Percentiles rank a stretch among this genome's conserved stretches.
Conservation (phyloP, 2,329 filamentous ascomycete species). For the Sporothrix inflata region DNA sequence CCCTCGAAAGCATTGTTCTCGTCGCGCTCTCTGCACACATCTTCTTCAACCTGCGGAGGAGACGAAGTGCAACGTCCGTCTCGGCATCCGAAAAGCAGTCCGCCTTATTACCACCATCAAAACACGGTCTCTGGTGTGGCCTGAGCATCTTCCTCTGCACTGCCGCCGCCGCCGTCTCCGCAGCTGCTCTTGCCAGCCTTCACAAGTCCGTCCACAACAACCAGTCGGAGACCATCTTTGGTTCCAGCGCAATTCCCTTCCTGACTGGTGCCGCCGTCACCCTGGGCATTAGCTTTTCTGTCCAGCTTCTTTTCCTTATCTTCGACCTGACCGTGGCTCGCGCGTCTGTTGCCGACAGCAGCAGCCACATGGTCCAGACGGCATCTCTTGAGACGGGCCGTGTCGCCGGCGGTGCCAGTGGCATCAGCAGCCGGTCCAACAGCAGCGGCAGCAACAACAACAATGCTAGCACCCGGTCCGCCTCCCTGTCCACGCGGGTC, state of each 20-base stretch:
- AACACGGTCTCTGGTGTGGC: conserved; percentile 43
- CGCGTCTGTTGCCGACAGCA: conserved; percentile 37
- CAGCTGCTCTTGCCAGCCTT: conserved; percentile 49
- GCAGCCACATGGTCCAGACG: conserved; percentile 35
- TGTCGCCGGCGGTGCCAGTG: background rate
- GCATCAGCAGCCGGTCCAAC: conserved; percentile 7
- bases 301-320: conserved; percentile 55
- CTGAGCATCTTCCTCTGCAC: conserved; percentile 47
- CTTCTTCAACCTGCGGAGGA: conserved; percentile 38
- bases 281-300: conserved; percentile 50
- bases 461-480: conserved; percentile 39
- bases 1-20: conserved; percentile 46
- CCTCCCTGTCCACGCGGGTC: conserved; percentile 43
- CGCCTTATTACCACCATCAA: conserved; percentile 20
- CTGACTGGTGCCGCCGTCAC: conserved; percentile 51
- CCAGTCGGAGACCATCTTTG: conserved; percentile 41
- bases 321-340: conserved; percentile 49
- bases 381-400: conserved; percentile 14
- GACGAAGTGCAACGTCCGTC: conserved; percentile 21
- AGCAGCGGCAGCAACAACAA: conserved; percentile 36
- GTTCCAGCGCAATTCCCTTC: conserved; percentile 42
- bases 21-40: conserved; percentile 42
- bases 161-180: conserved; percentile 51
- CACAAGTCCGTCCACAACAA: conserved; percentile 40
- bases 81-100: conserved; percentile 30